Percentiles rank a stretch among this genome's conserved stretches.
phyloP scores from a whole-genome alignment of 371 early-diverging fungal genomes.

The Zychaea mexicana region DNA sequence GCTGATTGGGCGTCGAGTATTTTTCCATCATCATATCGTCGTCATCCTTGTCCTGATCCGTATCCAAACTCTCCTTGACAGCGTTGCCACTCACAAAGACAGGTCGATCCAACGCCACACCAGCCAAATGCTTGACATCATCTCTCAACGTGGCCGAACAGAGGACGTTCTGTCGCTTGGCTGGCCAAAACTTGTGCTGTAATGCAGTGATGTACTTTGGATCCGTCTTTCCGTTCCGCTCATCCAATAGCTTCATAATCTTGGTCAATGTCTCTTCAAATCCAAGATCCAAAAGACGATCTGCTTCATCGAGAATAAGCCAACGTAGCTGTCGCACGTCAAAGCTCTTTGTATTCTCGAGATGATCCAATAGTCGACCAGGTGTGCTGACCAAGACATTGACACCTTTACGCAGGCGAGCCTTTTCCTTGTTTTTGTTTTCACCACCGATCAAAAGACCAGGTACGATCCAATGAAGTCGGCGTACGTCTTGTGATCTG shows the following conservation, averaged over 20 bases:
- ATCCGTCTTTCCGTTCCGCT: slow-evolving; percentile 30
- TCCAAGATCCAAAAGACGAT: slow-evolving; percentile 95
- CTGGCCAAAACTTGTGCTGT: slow-evolving; percentile 58
- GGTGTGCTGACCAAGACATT: slow-evolving; percentile 97
- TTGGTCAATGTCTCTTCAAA: slow-evolving; percentile 93
- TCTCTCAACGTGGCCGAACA: slow-evolving; percentile 93
- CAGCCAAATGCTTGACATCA: slow-evolving; percentile 83
- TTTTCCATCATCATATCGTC: slow-evolving; percentile 29
- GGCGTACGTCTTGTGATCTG: slow-evolving; percentile 49
- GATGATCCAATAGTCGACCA: slow-evolving; percentile 96
- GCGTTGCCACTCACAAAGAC: slow-evolving; percentile 59
- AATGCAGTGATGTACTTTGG: slow-evolving; percentile 22
- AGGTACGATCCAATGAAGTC: slow-evolving; percentile 94
- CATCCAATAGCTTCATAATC: slow-evolving; percentile 71
- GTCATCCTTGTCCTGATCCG: neutral
- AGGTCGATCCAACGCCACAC: slow-evolving; percentile 74
- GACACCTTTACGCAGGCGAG: slow-evolving; percentile 89
- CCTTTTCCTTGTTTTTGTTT: slow-evolving; percentile 91
- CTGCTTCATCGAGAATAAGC: slow-evolving; percentile 98
- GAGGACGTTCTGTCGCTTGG: slow-evolving; percentile 79
- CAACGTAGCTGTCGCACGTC: slow-evolving; percentile 76
- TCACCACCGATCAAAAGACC: slow-evolving; percentile 93
- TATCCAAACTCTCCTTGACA: slow-evolving; percentile 2
- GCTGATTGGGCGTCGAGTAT: slow-evolving; percentile 76
- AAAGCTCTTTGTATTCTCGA: slow-evolving; percentile 86